These are phyloP conservation scores for Borovskyia barvae DNA, from an alignment of 208 protist species.

Conservation along the genomic window DNA sequence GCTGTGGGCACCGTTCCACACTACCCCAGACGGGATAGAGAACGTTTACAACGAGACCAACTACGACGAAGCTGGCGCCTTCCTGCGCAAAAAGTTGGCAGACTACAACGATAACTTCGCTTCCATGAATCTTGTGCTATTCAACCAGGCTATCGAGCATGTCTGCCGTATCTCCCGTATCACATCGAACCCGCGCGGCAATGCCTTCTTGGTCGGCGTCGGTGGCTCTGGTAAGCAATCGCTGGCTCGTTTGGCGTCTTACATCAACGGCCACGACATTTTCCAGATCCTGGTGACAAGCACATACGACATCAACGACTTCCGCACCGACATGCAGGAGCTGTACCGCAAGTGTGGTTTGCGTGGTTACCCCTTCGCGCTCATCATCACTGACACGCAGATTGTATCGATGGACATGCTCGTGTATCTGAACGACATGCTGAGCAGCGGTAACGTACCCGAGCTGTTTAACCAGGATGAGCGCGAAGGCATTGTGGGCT, in stretches of 20 bases:
- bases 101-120: conserved; percentile 97
- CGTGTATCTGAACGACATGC: conserved; percentile 98
- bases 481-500: conserved; percentile 86
- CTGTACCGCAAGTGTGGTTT: conserved; percentile 96
- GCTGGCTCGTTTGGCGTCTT: conserved; percentile 94
- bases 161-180: conserved; percentile 96
- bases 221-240: conserved; percentile 95
- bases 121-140: conserved; percentile 97
- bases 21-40: conserved; percentile 83
- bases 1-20: conserved; percentile 94
- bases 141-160: conserved; percentile 98
- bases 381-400: conserved; percentile 98
- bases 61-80: conserved; percentile 72
- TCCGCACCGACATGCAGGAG: conserved; percentile 95
- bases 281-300: conserved; percentile 98
- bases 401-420: conserved; percentile 96
- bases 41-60: conserved; percentile 89
- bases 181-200: conserved; percentile 94
- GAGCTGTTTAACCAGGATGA: conserved; percentile 95
- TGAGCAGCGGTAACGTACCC: conserved; percentile 97
- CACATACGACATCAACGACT: conserved; percentile 96
- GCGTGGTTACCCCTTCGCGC: conserved; percentile 93
- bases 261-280: conserved; percentile 96
- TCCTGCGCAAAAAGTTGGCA: conserved; percentile 89
- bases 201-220: conserved; percentile 95